Conservation (phyloP, 495 filamentous ascomycete species). For the Tuber indicum region DNA sequence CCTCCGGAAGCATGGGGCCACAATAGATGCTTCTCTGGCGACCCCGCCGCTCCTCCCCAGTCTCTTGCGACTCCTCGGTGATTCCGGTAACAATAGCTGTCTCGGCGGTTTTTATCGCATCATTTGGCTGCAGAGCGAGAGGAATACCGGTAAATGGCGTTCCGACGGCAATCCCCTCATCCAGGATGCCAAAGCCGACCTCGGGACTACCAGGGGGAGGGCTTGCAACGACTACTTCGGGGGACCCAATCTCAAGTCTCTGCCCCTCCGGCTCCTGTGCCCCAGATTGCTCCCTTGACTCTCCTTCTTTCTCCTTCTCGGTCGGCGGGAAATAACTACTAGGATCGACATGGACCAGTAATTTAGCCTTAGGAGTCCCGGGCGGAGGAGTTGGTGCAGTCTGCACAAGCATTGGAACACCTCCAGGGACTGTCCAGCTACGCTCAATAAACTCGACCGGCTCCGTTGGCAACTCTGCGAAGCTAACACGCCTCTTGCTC, state of each 20-base stretch:
- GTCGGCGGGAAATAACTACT: neutral
- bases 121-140: conserved; percentile 19
- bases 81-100: conserved; percentile 23
- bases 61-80: conserved; percentile 6
- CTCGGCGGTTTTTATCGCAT: conserved; percentile 19
- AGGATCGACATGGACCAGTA: neutral
- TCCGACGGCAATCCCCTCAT: conserved; percentile 11
- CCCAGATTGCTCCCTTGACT: neutral
- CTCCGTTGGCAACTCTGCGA: conserved; percentile 26
- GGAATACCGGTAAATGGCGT: conserved; percentile 19
- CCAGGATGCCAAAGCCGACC: neutral
- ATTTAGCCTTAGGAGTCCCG: conserved; percentile 18
- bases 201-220: neutral
- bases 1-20: conserved; percentile 11
- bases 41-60: conserved; percentile 5
- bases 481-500: conserved; percentile 22
- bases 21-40: conserved; percentile 6
- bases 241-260: neutral
- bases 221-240: neutral
- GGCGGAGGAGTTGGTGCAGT: conserved; percentile 34
- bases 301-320: neutral
- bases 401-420: conserved; percentile 36
- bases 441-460: conserved; percentile 32
- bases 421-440: conserved; percentile 24
- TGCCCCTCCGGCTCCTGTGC: neutral